phyloP scores from a whole-genome alignment of 768 basidiomycete species.

The Lactifluus rugatus region DNA sequence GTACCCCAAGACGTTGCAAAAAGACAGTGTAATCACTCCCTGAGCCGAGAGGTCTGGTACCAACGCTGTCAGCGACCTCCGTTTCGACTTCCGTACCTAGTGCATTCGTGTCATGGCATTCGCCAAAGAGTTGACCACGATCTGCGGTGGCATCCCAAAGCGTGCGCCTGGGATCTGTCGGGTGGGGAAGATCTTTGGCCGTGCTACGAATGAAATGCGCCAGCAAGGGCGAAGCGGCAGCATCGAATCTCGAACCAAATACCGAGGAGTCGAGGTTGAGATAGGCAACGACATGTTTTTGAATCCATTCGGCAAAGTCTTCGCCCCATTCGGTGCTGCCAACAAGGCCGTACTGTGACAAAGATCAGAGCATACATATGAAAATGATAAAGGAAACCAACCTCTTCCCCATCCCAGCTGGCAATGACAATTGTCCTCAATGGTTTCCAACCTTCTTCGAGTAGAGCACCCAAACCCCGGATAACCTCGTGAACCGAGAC shows the following conservation, averaged over 20 bases:
- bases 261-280: conserved; percentile 73
- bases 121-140: conserved; percentile 40
- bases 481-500: conserved; percentile 70
- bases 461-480: conserved; percentile 58
- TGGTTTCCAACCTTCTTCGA: conserved; percentile 74
- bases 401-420: conserved; percentile 76
- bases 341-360: conserved; percentile 48
- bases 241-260: conserved; percentile 48
- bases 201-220: conserved; percentile 60
- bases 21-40: conserved; percentile 92
- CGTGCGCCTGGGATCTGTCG: conserved; percentile 49
- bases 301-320: conserved; percentile 78
- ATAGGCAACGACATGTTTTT: conserved; percentile 74
- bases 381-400: conserved; percentile 19
- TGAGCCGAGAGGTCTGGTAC: conserved; percentile 59
- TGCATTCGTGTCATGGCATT: conserved; percentile 36
- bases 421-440: conserved; percentile 66
- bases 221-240: conserved; percentile 67
- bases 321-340: conserved; percentile 94
- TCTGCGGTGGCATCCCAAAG: conserved; percentile 75
- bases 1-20: conserved; percentile 66
- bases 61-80: conserved; percentile 29
- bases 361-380: not conserved
- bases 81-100: conserved; percentile 32
- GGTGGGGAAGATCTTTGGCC: conserved; percentile 67